Percentiles rank a stretch among this genome's conserved stretches.
These are phyloP conservation scores for Ganoderma resinaceum DNA, from an alignment of 1,284 basidiomycete genomes.

Conservation along the genomic window DNA sequence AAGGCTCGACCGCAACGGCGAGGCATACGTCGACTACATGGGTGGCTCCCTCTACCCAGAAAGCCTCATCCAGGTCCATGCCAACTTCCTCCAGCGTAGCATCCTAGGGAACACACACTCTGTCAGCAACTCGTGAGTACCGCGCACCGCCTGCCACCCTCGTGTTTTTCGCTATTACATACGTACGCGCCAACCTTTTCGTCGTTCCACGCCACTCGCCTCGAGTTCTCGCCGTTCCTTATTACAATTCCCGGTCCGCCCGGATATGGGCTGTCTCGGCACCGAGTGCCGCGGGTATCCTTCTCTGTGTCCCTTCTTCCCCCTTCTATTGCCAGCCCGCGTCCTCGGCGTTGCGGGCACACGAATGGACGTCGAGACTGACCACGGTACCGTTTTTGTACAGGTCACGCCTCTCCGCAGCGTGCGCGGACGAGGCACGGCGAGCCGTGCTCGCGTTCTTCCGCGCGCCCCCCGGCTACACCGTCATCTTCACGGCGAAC, in stretches of 20 bases:
- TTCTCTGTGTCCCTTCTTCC: slow-evolving; percentile 14
- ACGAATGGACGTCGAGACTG: slow-evolving; percentile 11
- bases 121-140: slow-evolving; percentile 70
- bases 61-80: slow-evolving; percentile 71
- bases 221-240: background rate
- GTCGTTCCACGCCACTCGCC: background rate
- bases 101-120: slow-evolving; percentile 85
- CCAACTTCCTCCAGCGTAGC: slow-evolving; percentile 66
- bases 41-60: slow-evolving; percentile 80
- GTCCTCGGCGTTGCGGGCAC: slow-evolving; percentile 7
- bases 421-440: slow-evolving; percentile 72
- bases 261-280: slow-evolving; percentile 18
- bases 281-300: slow-evolving; percentile 25
- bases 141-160: slow-evolving; percentile 1
- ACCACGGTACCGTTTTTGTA: slow-evolving; percentile 18
- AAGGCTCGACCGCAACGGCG: slow-evolving; percentile 64
- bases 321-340: slow-evolving; percentile 1
- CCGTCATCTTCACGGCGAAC: slow-evolving; percentile 84
- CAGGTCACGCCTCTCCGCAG: slow-evolving; percentile 74
- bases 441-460: slow-evolving; percentile 76
- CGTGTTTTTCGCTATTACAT: slow-evolving; percentile 8
- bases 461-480: slow-evolving; percentile 74
- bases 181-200: background rate
- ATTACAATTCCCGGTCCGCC: slow-evolving; percentile 13
- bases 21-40: slow-evolving; percentile 85